Evolutionary conservation across 192 early-diverging fungal genomes (phyloP).

Genomic region (Helicostylum pulchrum): DNA sequence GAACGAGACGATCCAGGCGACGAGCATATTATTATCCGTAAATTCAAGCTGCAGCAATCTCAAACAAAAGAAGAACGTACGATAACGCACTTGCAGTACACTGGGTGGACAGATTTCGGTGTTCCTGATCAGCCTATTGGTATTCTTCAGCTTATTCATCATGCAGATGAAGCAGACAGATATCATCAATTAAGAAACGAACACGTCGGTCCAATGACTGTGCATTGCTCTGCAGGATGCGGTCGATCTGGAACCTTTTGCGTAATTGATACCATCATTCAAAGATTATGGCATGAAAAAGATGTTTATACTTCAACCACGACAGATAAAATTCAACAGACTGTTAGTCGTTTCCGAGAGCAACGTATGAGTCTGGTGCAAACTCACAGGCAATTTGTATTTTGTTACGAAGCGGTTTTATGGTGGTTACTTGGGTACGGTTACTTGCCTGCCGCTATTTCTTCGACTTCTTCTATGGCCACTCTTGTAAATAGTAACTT

Average conservation of each 20-base stretch:
- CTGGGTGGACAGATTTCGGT: constrained; percentile 84
- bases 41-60: constrained; percentile 29
- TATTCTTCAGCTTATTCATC: constrained; percentile 53
- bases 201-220: constrained; percentile 52
- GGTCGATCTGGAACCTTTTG: constrained; percentile 74
- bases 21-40: constrained; percentile 51
- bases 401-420: constrained; percentile 76
- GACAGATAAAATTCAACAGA: constrained; percentile 48
- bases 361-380: constrained; percentile 86
- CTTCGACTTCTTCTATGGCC: background rate
- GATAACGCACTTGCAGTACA: constrained; percentile 80
- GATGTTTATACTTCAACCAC: constrained; percentile 6
- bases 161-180: constrained; percentile 35
- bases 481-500: no score
- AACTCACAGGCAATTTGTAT: constrained; percentile 74
- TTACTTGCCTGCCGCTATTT: background rate
- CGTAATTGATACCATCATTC: constrained; percentile 50
- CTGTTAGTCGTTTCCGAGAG: constrained; percentile 63
- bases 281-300: constrained; percentile 1
- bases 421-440: constrained; percentile 46
- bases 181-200: constrained; percentile 8
- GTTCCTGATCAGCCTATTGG: constrained; percentile 62
- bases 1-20: constrained; percentile 18
- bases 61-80: constrained; percentile 14
- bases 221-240: constrained; percentile 74